Conservation (phyloP, 2,329 filamentous ascomycete species). For the Botrytis cinerea region DNA sequence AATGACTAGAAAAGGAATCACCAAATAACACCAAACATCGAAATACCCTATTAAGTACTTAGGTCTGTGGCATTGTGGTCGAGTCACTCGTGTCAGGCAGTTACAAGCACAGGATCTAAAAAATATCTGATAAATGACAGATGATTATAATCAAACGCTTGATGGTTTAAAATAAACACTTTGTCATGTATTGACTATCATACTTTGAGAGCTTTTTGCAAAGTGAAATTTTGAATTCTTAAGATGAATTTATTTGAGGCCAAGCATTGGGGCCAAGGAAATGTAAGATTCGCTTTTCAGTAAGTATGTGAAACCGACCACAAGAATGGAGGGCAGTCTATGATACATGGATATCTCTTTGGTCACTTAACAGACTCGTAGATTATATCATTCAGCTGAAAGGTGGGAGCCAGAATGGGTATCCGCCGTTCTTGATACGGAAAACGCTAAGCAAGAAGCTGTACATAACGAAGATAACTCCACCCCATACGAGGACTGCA, state of each 20-base stretch:
- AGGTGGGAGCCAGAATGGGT: conserved; percentile 91
- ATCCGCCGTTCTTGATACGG: conserved; percentile 90
- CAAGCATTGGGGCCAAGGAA: conserved; percentile 6
- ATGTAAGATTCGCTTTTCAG: conserved; percentile 16
- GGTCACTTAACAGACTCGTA: background rate
- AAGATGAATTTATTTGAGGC: background rate
- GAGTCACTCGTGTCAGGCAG: background rate
- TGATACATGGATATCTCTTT: conserved; percentile 20
- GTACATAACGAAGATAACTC: conserved; percentile 78
- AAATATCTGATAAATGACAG: background rate
- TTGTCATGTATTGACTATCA: background rate
- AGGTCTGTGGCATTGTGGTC: background rate
- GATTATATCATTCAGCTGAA: conserved; percentile 50
- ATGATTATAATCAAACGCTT: background rate
- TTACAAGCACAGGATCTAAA: background rate
- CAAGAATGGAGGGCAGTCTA: background rate
- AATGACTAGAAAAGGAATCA: background rate
- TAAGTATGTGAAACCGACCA: conserved; percentile 22
- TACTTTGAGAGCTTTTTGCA: background rate
- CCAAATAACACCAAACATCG: background rate
- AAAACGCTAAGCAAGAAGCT: conserved; percentile 94
- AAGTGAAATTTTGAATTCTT: background rate
- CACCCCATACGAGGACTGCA: conserved; percentile 77
- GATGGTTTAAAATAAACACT: background rate
- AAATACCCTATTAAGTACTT: background rate